A percentile compares a stretch with the other conserved stretches of the same genome.
Evolutionary conservation across 345 rosid genomes (phyloP).

Genomic region (Eucalyptus cloeziana): DNA sequence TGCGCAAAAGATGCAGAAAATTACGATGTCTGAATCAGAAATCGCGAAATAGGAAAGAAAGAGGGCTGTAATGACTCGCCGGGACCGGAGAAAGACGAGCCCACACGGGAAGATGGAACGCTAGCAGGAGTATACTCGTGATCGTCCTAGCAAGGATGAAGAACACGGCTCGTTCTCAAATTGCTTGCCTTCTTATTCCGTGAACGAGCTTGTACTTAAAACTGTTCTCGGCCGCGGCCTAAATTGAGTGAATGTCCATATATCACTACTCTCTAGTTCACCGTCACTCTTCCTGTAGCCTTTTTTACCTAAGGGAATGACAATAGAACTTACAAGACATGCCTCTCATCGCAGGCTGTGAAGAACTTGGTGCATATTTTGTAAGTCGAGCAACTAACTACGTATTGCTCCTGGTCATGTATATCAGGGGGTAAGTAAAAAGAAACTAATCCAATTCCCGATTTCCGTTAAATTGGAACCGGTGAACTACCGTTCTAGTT

Average conservation of each 20-base stretch:
- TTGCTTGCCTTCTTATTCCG: not conserved
- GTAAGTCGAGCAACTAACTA: not conserved
- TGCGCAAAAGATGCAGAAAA: not conserved
- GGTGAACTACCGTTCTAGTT: not conserved
- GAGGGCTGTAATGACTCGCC: not conserved
- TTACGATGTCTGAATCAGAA: not conserved
- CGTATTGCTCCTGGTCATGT: not conserved
- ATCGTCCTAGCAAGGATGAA: not conserved
- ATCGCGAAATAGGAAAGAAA: not conserved
- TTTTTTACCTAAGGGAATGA: not conserved
- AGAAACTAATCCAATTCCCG: too few relatives aligned
- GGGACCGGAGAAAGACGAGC: not conserved
- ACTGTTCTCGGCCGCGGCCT: not conserved
- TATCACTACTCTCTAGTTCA: not conserved
- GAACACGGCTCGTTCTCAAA: not conserved
- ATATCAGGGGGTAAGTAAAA: accelerated
- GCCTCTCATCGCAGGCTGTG: not conserved
- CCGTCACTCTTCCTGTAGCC: not conserved
- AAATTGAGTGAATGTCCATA: not conserved
- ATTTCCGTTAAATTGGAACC: accelerated
- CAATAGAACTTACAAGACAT: not conserved
- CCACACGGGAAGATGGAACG: not conserved
- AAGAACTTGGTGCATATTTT: not conserved
- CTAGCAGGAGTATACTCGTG: not conserved
- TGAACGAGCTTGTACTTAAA: not conserved